Evolutionary conservation across 768 basidiomycete species (phyloP).

Genomic region (Nevesoporus exiguus): DNA sequence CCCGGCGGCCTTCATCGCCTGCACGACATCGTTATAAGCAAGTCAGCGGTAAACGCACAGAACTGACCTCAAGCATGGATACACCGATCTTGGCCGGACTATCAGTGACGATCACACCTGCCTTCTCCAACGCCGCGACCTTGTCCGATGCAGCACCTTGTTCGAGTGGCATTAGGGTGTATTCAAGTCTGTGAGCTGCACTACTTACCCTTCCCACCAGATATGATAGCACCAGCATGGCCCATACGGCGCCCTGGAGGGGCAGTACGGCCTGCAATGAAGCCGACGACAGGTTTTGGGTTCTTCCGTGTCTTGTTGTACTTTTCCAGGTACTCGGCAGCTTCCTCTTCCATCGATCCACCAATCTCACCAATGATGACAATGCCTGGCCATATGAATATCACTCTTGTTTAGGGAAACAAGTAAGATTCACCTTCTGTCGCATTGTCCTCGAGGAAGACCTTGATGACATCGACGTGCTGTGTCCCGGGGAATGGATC

Average conservation of each 20-base stretch:
- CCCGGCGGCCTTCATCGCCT: conserved; percentile 81
- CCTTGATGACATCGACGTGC: conserved; percentile 92
- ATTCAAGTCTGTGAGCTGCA: not conserved
- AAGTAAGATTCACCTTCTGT: conserved; percentile 67
- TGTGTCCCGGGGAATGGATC: conserved; percentile 96
- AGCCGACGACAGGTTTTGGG: conserved; percentile 95
- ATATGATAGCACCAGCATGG: conserved; percentile 96
- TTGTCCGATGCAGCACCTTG: conserved; percentile 90
- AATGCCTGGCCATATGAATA: conserved; percentile 56
- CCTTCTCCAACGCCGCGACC: conserved; percentile 83
- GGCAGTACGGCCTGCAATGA: conserved; percentile 97
- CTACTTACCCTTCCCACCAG: conserved; percentile 86
- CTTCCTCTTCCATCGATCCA: conserved; percentile 99
- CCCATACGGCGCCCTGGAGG: conserved; percentile 98
- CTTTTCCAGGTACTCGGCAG: conserved; percentile 90
- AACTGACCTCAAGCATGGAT: conserved; percentile 82
- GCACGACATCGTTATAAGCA: conserved; percentile 4
- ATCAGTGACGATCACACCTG: conserved; percentile 90
- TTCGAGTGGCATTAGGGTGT: not conserved
- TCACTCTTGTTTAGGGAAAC: not conserved
- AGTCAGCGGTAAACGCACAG: not conserved
- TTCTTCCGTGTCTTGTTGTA: conserved; percentile 85
- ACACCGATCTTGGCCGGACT: conserved; percentile 93
- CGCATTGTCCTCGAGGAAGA: conserved; percentile 91
- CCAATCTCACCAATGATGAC: conserved; percentile 99